These are phyloP conservation scores for Excoecaria agallocha DNA, from an alignment of 345 rosid genomes.

Conservation along the genomic window DNA sequence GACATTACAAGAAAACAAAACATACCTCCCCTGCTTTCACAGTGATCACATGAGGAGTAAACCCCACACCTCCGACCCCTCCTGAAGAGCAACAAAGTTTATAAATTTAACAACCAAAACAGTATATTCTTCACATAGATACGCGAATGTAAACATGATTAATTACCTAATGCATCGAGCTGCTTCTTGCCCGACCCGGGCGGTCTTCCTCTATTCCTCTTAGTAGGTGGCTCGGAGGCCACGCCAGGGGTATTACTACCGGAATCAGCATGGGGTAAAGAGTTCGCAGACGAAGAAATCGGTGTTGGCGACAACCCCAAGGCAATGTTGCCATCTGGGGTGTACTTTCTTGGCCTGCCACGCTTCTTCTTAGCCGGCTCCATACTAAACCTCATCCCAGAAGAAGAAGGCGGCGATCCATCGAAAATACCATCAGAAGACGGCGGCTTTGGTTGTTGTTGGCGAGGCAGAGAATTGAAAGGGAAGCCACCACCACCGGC, in stretches of 20 bases:
- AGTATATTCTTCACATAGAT: neutral
- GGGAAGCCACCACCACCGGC: constrained; percentile 15
- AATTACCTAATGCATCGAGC: constrained; percentile 83
- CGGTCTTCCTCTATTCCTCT: constrained; percentile 83
- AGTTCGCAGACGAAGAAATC: constrained; percentile 46
- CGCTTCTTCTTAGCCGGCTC: constrained; percentile 76
- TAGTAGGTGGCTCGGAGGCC: constrained; percentile 53
- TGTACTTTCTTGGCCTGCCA: constrained; percentile 85
- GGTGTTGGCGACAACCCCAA: constrained; percentile 66
- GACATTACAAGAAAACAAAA: neutral
- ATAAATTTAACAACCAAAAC: neutral
- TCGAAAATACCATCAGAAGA: constrained; percentile 39
- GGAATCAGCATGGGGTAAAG: constrained; percentile 42
- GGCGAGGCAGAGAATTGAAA: constrained; percentile 26
- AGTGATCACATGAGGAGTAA: constrained; percentile 92
- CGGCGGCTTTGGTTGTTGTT: constrained; percentile 18
- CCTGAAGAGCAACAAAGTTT: constrained; percentile 36
- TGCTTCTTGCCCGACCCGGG: constrained; percentile 92
- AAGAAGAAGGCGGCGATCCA: constrained; percentile 57
- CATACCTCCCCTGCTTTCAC: constrained; percentile 88
- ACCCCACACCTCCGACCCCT: constrained; percentile 76
- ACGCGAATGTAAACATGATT: neutral
- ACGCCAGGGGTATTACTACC: constrained; percentile 30
- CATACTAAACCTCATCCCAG: constrained; percentile 42
- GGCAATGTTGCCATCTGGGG: constrained; percentile 83